Evolutionary conservation across 148 eudicot species (phyloP), one percentile per base, ranked within the genome.

Genomic region (Spergularia marina): DNA sequence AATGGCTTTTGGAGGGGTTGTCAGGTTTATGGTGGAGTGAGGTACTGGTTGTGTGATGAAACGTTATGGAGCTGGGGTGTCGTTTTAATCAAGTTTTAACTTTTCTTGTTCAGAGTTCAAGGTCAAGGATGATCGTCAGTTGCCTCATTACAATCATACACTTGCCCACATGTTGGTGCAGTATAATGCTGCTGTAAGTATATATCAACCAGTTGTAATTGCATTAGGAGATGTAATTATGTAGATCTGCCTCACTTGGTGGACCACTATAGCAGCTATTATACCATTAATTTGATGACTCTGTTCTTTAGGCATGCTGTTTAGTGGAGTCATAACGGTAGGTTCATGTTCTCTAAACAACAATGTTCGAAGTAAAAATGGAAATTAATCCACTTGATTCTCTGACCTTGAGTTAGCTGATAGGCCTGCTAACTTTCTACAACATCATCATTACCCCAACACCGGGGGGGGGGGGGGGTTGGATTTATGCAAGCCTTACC

Each of bases 121-220:
- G 65, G 63, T 74, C 63, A 76, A 81, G 79, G 82, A 78, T 58
- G 75, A 75, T 65, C 71, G 79, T 59, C 63, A 76, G 47, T 25
- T 53, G 30, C 82, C 93, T 21, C 57, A 67, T 51, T 96, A 87
- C 80, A 88, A 92, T 83, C 97, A 84, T 56, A 91, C 95, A 4
- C 87, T 96, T 76, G 89, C 91, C 58, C 82, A 69, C 74, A 91
- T 79, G 47, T 75, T 96, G 85, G 99, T 91, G 68, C 88, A 88
- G 79, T 96, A 92, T 84, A 88, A 96, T 68, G 86, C 98, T 65
- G 98, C 98, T 23, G 98, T 95, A 83, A 87, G 99, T 84, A 77
- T 67, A 72, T 7, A 13, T 53, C 18, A 53, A 12, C 72, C 74
- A 30, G 53, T 21, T 54, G 10, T 4, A 14, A 12, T 51, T 34